Conservation (phyloP, 2,329 filamentous ascomycete species). For the Chalara sp. region DNA sequence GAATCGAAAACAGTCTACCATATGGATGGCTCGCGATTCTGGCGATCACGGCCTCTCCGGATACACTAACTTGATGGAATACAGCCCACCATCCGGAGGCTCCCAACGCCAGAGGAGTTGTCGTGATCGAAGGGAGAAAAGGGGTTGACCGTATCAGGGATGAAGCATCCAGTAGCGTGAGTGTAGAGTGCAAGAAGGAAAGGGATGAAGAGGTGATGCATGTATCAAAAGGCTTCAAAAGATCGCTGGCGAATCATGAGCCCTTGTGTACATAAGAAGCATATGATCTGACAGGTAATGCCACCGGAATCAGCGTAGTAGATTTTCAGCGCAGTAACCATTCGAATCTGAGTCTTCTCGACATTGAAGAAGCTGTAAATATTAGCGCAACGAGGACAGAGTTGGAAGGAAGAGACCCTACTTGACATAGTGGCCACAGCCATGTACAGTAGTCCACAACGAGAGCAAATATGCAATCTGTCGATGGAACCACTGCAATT, state of each 20-base stretch:
- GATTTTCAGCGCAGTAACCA: too few species aligned
- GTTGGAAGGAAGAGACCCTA: constrained; percentile 34
- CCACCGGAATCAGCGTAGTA: too few species aligned
- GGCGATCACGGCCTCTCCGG: constrained; percentile 88
- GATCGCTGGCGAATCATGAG: too few species aligned
- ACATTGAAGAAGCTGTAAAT: constrained; percentile 76
- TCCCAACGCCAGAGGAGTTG: constrained; percentile 29
- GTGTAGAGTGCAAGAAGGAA: too few species aligned
- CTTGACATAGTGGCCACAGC: constrained; percentile 87
- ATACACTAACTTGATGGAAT: constrained; percentile 83
- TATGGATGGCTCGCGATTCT: constrained; percentile 95
- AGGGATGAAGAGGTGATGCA: too few species aligned
- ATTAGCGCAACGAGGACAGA: background rate
- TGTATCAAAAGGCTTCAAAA: too few species aligned
- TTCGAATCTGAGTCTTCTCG: too few species aligned
- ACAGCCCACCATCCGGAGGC: constrained; percentile 69
- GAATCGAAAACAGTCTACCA: constrained; percentile 2
- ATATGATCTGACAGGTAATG: too few species aligned
- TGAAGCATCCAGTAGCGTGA: too few species aligned
- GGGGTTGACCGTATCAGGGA: too few species aligned
- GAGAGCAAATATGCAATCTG: constrained; percentile 88
- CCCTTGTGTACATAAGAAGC: too few species aligned
- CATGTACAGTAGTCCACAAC: constrained; percentile 71
- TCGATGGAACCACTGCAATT: constrained; percentile 94
- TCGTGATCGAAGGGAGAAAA: too few species aligned